A percentile compares a stretch with the other conserved stretches of the same genome.
phyloP scores from a whole-genome alignment of 106 monocot genomes.

The Iris macrosiphon region DNA sequence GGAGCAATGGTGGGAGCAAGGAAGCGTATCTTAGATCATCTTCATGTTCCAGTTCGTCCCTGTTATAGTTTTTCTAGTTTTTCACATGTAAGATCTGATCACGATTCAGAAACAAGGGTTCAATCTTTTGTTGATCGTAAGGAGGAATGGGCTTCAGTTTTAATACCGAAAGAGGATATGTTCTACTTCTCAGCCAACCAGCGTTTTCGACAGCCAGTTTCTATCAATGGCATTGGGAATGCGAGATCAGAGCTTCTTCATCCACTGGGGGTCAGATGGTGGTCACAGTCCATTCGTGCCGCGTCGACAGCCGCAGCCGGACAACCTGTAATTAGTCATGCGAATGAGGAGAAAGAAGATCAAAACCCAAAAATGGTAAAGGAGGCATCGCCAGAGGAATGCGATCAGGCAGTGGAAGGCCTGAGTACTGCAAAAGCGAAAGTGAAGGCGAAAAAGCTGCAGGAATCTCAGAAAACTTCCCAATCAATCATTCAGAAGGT shows the following conservation, averaged over 20 bases:
- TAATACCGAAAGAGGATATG: conserved; percentile 15
- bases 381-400: conserved; percentile 95
- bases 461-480: conserved; percentile 41
- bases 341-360: conserved; percentile 30
- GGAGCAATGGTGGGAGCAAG: conserved; percentile 41
- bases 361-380: conserved; percentile 44
- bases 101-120: conserved; percentile 13
- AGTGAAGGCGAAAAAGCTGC: conserved; percentile 71
- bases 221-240: conserved; percentile 5
- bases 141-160: not conserved
- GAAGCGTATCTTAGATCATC: conserved; percentile 35
- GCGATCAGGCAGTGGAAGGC: conserved; percentile 98
- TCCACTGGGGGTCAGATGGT: conserved; percentile 49
- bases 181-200: conserved; percentile 5
- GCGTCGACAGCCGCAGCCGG: conserved; percentile 58
- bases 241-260: conserved; percentile 21
- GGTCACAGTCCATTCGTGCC: conserved; percentile 33
- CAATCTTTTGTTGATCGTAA: not conserved
- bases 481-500: conserved; percentile 35
- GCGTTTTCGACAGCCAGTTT: conserved; percentile 14
- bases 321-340: conserved; percentile 24
- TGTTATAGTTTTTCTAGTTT: conserved; percentile 28
- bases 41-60: conserved; percentile 18
- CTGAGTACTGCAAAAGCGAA: conserved; percentile 87
- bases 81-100: conserved; percentile 14